These are phyloP conservation scores for Dioszegia hungarica DNA, from an alignment of 768 basidiomycete genomes.

Conservation along the genomic window DNA sequence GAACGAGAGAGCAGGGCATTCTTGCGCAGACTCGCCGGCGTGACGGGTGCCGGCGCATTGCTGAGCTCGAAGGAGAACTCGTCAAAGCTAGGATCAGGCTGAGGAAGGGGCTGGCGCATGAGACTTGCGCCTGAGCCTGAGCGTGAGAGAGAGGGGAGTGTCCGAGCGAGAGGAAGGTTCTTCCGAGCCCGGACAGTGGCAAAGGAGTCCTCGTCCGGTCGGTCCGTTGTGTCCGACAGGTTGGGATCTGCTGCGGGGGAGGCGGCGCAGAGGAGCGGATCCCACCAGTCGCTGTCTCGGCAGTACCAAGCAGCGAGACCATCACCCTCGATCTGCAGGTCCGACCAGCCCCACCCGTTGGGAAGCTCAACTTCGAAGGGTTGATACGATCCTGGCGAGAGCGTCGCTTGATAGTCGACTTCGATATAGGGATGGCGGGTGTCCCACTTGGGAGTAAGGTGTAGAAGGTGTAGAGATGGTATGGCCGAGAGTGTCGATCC, in stretches of 20 bases:
- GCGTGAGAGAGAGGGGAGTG: background rate
- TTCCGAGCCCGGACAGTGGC: slow-evolving; percentile 17
- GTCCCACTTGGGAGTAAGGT: slow-evolving; percentile 16
- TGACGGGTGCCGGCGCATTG: background rate
- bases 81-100: slow-evolving; percentile 16
- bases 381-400: background rate
- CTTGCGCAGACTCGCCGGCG: background rate
- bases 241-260: slow-evolving; percentile 4
- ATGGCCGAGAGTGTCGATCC: background rate
- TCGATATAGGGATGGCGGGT: slow-evolving; percentile 13
- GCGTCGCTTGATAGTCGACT: slow-evolving; percentile 15
- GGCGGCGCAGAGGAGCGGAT: background rate
- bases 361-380: slow-evolving; percentile 22
- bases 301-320: slow-evolving; percentile 17
- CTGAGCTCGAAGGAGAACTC: slow-evolving; percentile 36
- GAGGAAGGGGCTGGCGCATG: slow-evolving; percentile 8
- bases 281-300: slow-evolving; percentile 16
- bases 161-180: background rate
- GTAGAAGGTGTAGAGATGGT: slow-evolving; percentile 6
- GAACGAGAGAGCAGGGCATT: background rate
- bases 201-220: slow-evolving; percentile 28
- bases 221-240: background rate
- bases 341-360: slow-evolving; percentile 32
- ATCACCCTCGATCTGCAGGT: slow-evolving; percentile 17
- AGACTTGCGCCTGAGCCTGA: slow-evolving; percentile 10